Percentiles rank a stretch among this genome's conserved stretches.
Evolutionary conservation across 202 grass and related monocot genomes (phyloP).

Genomic region (Musa balbisiana): DNA sequence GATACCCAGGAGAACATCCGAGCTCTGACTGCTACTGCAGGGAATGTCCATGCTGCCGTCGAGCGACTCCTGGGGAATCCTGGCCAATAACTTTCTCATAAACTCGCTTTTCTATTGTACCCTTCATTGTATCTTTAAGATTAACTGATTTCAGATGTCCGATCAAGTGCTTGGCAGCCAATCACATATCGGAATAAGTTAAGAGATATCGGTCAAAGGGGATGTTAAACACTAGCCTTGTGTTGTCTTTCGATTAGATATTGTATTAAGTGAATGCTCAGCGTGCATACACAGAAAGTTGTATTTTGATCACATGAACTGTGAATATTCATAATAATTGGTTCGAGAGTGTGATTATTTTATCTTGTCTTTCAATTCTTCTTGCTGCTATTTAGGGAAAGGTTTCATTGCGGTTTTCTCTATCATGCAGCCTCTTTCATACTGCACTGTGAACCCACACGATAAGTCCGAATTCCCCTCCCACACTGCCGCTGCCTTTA

Average conservation of each 20-base stretch:
- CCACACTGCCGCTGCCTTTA: too few relatives aligned
- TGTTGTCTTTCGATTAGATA: background rate
- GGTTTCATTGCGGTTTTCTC: too few relatives aligned
- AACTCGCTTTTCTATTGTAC: background rate
- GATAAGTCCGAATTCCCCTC: too few relatives aligned
- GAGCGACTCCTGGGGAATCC: constrained; percentile 77
- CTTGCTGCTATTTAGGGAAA: too few relatives aligned
- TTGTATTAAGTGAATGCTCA: background rate
- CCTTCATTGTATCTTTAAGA: background rate
- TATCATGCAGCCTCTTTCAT: too few relatives aligned
- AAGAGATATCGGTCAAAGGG: background rate
- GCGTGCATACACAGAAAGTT: background rate
- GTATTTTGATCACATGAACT: background rate
- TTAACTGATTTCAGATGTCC: background rate
- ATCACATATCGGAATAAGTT: background rate
- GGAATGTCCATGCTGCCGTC: constrained; percentile 78
- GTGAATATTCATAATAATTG: constrained; percentile 12
- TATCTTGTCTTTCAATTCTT: too few relatives aligned
- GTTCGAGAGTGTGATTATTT: background rate
- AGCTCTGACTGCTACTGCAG: constrained; percentile 64
- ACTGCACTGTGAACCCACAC: too few relatives aligned
- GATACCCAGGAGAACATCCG: constrained; percentile 70
- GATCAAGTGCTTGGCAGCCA: background rate
- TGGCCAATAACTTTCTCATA: constrained; percentile 36
- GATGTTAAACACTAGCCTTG: too few relatives aligned